phyloP scores from a whole-genome alignment of 2,329 filamentous ascomycete species.

The Zymoseptoria passerinii region DNA sequence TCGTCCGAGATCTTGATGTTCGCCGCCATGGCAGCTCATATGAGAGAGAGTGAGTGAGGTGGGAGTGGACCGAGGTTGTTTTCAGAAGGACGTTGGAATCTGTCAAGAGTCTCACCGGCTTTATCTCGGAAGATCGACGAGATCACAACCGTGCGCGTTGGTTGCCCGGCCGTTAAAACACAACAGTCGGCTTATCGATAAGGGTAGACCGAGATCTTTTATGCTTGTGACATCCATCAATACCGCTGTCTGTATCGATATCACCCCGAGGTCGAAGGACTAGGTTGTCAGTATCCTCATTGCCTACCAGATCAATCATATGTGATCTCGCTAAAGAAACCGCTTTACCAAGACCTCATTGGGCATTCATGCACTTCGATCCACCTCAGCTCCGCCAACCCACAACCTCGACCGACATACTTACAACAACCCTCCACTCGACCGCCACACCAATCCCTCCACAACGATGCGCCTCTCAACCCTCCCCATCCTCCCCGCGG shows the following conservation, averaged over 20 bases:
- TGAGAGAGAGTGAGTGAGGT: too few species aligned
- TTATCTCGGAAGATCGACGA: neutral
- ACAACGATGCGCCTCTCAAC: constrained; percentile 12
- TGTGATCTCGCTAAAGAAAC: too few species aligned
- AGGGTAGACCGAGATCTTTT: neutral
- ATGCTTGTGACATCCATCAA: neutral
- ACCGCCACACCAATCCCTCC: neutral
- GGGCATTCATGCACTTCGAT: neutral
- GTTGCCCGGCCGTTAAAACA: neutral
- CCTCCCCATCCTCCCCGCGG: constrained; percentile 11
- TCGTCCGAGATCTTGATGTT: too few species aligned
- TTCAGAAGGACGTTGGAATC: too few species aligned
- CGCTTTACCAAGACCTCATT: neutral
- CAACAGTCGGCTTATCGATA: neutral
- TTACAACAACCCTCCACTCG: neutral
- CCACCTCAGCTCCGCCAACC: neutral
- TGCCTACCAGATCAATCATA: too few species aligned
- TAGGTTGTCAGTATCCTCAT: neutral
- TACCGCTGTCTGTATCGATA: neutral
- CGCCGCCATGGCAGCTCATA: too few species aligned
- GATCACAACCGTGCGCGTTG: neutral
- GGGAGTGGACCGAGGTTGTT: too few species aligned
- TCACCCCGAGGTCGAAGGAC: neutral
- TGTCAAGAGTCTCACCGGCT: neutral
- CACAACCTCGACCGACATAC: neutral